phyloP scores from a whole-genome alignment of 176 grass and related monocot genomes.

The Zoysia japonica region DNA sequence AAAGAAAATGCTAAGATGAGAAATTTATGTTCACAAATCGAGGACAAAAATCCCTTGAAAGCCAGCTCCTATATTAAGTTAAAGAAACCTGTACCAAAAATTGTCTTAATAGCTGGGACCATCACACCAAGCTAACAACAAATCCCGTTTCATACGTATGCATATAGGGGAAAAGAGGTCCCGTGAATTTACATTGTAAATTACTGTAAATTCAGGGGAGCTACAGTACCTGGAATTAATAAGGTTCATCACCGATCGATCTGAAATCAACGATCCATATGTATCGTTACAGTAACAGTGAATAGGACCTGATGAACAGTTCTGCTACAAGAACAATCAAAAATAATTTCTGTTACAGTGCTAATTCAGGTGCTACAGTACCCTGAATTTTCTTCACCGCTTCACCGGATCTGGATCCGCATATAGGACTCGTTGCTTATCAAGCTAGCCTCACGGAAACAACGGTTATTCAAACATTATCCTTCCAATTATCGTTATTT shows the following conservation, averaged over 20 bases:
- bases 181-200: no score
- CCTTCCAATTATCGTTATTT: neutral
- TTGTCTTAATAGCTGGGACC: neutral
- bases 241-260: no score
- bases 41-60: neutral
- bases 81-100: neutral
- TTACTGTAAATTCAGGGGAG: no score
- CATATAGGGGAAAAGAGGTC: neutral
- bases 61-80: neutral
- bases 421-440: neutral
- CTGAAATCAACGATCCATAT: no score
- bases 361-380: no score
- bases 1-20: constrained; percentile 6
- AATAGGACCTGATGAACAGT: no score
- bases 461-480: neutral
- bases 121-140: neutral
- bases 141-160: neutral
- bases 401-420: no score
- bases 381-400: no score
- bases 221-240: no score
- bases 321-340: no score
- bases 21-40: neutral
- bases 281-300: no score
- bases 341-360: no score
- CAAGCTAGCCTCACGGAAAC: neutral